These are phyloP conservation scores for Chenopodium formosanum DNA, from an alignment of 148 eudicot genomes.

Conservation along the genomic window DNA sequence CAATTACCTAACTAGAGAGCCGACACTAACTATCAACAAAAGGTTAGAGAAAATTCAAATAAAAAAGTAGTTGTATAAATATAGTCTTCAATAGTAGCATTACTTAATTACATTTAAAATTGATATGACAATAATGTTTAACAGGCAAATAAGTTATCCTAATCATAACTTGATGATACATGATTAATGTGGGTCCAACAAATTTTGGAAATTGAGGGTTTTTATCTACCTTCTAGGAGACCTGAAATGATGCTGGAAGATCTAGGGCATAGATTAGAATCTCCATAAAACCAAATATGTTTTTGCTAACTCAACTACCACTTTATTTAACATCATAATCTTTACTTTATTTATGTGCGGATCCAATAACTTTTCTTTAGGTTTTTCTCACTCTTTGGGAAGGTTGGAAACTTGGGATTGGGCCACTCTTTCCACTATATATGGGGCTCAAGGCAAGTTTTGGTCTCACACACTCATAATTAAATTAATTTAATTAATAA, in stretches of 20 bases:
- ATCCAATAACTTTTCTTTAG: constrained; percentile 49
- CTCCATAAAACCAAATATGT: constrained; percentile 33
- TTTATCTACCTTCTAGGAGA: constrained; percentile 36
- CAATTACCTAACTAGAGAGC: neutral
- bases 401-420: constrained; percentile 41
- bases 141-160: constrained; percentile 23
- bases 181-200: constrained; percentile 44
- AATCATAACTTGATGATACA: constrained; percentile 37
- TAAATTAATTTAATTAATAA: neutral
- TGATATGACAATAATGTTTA: constrained; percentile 12
- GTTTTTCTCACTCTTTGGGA: constrained; percentile 30
- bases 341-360: constrained; percentile 15
- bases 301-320: constrained; percentile 29
- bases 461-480: constrained; percentile 34
- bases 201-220: constrained; percentile 29
- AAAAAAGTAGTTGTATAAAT: neutral
- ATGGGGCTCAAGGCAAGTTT: constrained; percentile 43
- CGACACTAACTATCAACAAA: neutral
- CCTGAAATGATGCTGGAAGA: constrained; percentile 57
- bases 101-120: neutral
- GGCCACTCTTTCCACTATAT: constrained; percentile 37
- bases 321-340: neutral
- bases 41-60: neutral
- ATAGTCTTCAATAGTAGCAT: neutral
- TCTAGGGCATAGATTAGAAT: constrained; percentile 40